These are phyloP conservation scores for Eucalyptus erythrocorys DNA, from an alignment of 345 rosid genomes.

Conservation along the genomic window DNA sequence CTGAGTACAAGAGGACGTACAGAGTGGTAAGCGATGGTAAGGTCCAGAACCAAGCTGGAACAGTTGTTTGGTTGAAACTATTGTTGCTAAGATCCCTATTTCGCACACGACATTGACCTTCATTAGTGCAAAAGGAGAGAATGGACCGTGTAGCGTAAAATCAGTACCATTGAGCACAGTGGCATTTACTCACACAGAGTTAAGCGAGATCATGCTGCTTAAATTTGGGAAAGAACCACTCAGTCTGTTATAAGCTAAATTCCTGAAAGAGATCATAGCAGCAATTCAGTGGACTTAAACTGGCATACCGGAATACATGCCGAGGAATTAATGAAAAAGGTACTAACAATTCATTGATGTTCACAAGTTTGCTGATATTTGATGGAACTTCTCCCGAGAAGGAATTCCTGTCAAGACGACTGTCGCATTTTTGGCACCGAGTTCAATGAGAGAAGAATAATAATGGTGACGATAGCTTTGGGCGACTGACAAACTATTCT, in stretches of 20 bases:
- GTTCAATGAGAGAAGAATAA: not conserved
- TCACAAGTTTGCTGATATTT: constrained; percentile 68
- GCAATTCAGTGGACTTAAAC: not conserved
- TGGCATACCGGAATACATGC: not conserved
- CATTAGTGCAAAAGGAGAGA: not conserved
- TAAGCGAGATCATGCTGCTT: constrained; percentile 51
- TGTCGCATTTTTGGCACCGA: constrained; percentile 18
- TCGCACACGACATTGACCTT: not conserved
- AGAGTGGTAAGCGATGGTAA: constrained; percentile 76
- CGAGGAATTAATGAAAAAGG: not conserved
- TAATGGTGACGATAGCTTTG: not conserved
- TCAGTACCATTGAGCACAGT: not conserved
- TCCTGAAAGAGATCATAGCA: constrained; percentile 24
- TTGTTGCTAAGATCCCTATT: constrained; percentile 90
- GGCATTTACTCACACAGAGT: constrained; percentile 49
- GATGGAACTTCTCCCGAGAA: constrained; percentile 50
- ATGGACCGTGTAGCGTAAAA: not conserved
- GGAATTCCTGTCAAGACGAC: constrained; percentile 93
- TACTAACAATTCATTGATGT: constrained; percentile 64
- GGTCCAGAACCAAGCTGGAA: constrained; percentile 84
- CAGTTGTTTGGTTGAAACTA: constrained; percentile 47
- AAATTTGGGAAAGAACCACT: constrained; percentile 75
- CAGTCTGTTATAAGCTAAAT: constrained; percentile 72
- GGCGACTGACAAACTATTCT: not conserved
- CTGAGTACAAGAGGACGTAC: constrained; percentile 25